Evolutionary conservation across 2,329 filamentous ascomycete species (phyloP).

Genomic region (Neonectria sp.): DNA sequence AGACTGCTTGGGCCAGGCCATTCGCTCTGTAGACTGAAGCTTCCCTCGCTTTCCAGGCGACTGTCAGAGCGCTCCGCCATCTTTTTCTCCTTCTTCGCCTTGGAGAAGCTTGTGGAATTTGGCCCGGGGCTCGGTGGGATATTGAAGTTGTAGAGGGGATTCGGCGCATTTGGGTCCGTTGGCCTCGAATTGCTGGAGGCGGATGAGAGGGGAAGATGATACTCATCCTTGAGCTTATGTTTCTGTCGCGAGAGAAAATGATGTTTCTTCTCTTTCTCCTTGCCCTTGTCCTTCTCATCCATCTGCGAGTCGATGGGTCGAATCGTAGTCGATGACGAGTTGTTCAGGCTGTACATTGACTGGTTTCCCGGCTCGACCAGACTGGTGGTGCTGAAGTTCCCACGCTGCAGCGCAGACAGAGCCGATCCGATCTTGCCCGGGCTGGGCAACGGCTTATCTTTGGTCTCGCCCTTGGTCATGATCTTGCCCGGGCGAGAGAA

Average conservation of each 20-base stretch:
- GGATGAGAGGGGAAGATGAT: constrained; percentile 80
- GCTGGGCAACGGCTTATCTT: constrained; percentile 78
- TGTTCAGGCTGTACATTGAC: constrained; percentile 81
- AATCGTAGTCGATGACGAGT: constrained; percentile 83
- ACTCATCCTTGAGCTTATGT: constrained; percentile 83
- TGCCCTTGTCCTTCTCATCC: constrained; percentile 62
- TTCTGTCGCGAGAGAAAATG: constrained; percentile 86
- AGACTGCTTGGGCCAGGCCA: constrained; percentile 71
- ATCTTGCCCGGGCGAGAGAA: constrained; percentile 86
- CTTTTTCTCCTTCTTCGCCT: constrained; percentile 90
- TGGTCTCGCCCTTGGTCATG: constrained; percentile 76
- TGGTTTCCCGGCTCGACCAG: constrained; percentile 73
- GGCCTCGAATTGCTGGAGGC: constrained; percentile 83
- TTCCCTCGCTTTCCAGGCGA: constrained; percentile 68
- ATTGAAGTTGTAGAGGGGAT: constrained; percentile 84
- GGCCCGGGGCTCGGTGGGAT: constrained; percentile 80
- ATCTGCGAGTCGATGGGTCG: constrained; percentile 71
- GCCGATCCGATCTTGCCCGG: constrained; percentile 80
- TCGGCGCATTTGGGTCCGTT: constrained; percentile 81
- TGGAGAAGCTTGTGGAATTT: constrained; percentile 77
- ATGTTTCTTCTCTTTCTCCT: constrained; percentile 84
- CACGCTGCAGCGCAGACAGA: constrained; percentile 75
- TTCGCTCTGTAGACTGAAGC: constrained; percentile 58
- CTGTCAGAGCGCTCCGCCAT: constrained; percentile 75
- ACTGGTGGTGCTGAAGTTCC: constrained; percentile 80